Percentiles rank a stretch among this genome's conserved stretches.
phyloP scores from a whole-genome alignment of 768 basidiomycete species.

The Pluteus cervinus region DNA sequence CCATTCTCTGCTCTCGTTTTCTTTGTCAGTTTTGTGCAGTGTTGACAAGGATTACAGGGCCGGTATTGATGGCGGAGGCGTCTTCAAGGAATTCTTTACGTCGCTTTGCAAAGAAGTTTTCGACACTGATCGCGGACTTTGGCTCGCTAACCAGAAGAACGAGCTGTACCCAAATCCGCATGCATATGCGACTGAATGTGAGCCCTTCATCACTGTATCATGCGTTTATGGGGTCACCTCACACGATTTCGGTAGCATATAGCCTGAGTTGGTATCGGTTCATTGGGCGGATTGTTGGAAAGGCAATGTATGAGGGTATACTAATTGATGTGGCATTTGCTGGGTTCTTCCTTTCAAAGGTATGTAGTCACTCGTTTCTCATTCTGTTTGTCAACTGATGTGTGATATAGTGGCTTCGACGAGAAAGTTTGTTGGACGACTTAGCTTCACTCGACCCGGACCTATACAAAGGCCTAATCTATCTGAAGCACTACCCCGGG shows the following conservation, averaged over 20 bases:
- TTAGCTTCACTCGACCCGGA: conserved; percentile 88
- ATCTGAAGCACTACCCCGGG: conserved; percentile 87
- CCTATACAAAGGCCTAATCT: conserved; percentile 86
- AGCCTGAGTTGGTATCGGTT: conserved; percentile 91
- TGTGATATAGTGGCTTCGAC: conserved; percentile 72
- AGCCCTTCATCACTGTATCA: conserved; percentile 19
- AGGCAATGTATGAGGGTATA: conserved; percentile 95
- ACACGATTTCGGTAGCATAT: conserved; percentile 44
- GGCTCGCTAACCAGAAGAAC: conserved; percentile 87
- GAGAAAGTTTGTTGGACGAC: conserved; percentile 90
- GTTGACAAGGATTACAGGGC: conserved; percentile 39
- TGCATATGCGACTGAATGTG: conserved; percentile 82
- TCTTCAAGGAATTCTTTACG: conserved; percentile 98
- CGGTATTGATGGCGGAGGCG: conserved; percentile 94
- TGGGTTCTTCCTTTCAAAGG: conserved; percentile 89
- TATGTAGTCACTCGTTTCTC: conserved; percentile 16
- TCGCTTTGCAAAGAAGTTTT: conserved; percentile 91
- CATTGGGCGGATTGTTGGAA: conserved; percentile 90
- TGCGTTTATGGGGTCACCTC: background rate
- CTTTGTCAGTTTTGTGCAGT: background rate
- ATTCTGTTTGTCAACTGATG: background rate
- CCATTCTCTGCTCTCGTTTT: background rate
- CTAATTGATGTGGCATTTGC: conserved; percentile 94
- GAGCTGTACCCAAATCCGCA: conserved; percentile 96
- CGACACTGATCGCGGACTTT: conserved; percentile 89